Evolutionary conservation across 2,329 filamentous ascomycete genomes (phyloP), one percentile per base, ranked within the genome.

Genomic region (Teratosphaeriaceae sp.): DNA sequence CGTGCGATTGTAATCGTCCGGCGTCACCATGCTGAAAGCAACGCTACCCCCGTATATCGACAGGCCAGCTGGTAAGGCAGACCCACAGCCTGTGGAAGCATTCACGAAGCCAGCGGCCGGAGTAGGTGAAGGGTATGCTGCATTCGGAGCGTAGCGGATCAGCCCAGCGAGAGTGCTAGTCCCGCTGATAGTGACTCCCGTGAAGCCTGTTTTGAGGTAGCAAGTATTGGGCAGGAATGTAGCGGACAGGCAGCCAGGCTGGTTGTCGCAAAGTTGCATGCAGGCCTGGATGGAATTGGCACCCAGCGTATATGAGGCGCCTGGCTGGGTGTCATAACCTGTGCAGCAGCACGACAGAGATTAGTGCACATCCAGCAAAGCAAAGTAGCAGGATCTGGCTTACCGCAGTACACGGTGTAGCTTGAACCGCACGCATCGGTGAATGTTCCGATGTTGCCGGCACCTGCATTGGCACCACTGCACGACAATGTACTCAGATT

Each of bases 1-100:
- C 7, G 55, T 58, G 6, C 66, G 62, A 8, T 52, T 45, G 2
- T 56, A 34, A 13, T 63, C 63, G 23, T 53, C 49, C 5, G 50
- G 52, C 5, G 19, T 49, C 8, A 50, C 45, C 19, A 47, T 30
- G 15, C 40, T 46, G 40, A 54, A 51, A 9, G 39, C 40, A 1
- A 47, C 48, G 11, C 47, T 50, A 12, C 50, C 18, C 6, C 53
- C 56, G 21, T 51, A 46, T 3, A 50, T 35, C 1, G 42, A 43
- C 5, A 57, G 34, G 9, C 51, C 53, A 16, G 45, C 29, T 1
- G 50, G 54, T 11, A 60, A 37, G 6, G 51, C n/a, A 11, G 22
- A 7, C 7, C 54, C 54, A 27, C 57, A 60, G 3, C 57, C 57
- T 8, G 46, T 46, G 2, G 52, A 55, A 13, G 53, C 47, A 20